Evolutionary conservation across 352 stramenopile species (phyloP), one percentile per base, ranked within the genome.

Genomic region (Globisporangium alternatum): DNA sequence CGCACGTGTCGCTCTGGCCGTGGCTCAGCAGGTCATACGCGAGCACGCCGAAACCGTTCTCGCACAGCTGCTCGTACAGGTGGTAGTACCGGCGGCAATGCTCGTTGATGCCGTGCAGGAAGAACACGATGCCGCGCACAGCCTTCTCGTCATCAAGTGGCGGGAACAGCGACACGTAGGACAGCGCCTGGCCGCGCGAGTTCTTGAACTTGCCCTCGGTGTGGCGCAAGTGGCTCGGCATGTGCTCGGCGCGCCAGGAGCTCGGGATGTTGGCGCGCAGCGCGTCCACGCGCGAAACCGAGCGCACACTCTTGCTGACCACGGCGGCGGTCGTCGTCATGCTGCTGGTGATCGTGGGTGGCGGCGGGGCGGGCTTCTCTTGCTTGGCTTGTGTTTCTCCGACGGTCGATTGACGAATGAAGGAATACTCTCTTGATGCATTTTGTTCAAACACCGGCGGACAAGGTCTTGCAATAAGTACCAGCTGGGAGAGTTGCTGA

Each of bases 11-110:
- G 33, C 78, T 87, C 15, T 63, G 45, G 15, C 78, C 78, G 57
- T 87, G 76, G 54, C 69, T 72, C 19, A 85, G 41, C n/a, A 81
- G 56, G 48, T 87, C 78, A 51, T 83, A 84, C 19, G 76, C 75
- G 22, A 80, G 37, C 0, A 83, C 76, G 22, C 71, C 78, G 43
- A 83, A 83, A 54, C 71, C 70, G n/a, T 49, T 39, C 31, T 56
- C 55, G 52, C 74, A 78, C 15, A 87, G 64, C 6, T 63, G 69
- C 62, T 76, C 74, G 57, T 78, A 84, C 15, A 85, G 57, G 56
- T 76, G 54, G 64, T 70, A 78, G 62, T 82, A 85, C 30, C 78
- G 71, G 35, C 67, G 65, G 12, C 61, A 69, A 64, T 87, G 76
- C 62, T 83, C 76, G 30, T 69, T 71, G 55, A 87, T 71, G 33